Percentiles rank a stretch among this genome's conserved stretches.
phyloP scores from a whole-genome alignment of 2,329 filamentous ascomycete species.

The Rhynchosporium graminicola region DNA sequence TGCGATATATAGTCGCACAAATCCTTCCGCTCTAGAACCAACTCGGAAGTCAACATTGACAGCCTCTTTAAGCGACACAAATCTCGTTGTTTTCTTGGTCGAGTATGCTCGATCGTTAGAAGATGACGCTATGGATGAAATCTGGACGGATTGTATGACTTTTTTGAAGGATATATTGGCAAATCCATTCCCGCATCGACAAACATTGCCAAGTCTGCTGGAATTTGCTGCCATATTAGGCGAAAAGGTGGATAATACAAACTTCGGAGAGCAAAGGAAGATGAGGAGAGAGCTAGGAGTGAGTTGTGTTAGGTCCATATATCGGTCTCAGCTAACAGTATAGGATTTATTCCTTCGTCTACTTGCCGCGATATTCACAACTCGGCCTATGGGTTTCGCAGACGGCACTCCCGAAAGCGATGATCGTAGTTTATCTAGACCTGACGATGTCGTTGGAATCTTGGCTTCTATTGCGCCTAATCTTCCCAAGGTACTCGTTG shows the following conservation, averaged over 20 bases:
- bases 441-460: conserved; percentile 78
- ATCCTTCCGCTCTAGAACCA: conserved; percentile 76
- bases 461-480: conserved; percentile 77
- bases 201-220: conserved; percentile 81
- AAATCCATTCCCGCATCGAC: conserved; percentile 93
- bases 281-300: conserved; percentile 90
- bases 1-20: conserved; percentile 91
- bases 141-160: conserved; percentile 91
- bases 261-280: conserved; percentile 89
- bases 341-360: conserved; percentile 88
- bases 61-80: conserved; percentile 77
- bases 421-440: conserved; percentile 46
- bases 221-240: conserved; percentile 89
- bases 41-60: conserved; percentile 85
- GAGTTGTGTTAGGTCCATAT: conserved; percentile 43
- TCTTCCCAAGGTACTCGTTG: conserved; percentile 79
- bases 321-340: conserved; percentile 35
- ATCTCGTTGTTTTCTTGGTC: conserved; percentile 85
- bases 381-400: conserved; percentile 72
- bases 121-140: conserved; percentile 97
- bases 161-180: conserved; percentile 87
- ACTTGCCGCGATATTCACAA: conserved; percentile 91
- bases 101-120: conserved; percentile 89
- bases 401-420: conserved; percentile 53
- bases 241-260: conserved; percentile 96